Percentiles rank a stretch among this genome's conserved stretches.
These are phyloP conservation scores for Pestalotiopsis sp. DNA, from an alignment of 2,329 filamentous ascomycete genomes.

Conservation along the genomic window DNA sequence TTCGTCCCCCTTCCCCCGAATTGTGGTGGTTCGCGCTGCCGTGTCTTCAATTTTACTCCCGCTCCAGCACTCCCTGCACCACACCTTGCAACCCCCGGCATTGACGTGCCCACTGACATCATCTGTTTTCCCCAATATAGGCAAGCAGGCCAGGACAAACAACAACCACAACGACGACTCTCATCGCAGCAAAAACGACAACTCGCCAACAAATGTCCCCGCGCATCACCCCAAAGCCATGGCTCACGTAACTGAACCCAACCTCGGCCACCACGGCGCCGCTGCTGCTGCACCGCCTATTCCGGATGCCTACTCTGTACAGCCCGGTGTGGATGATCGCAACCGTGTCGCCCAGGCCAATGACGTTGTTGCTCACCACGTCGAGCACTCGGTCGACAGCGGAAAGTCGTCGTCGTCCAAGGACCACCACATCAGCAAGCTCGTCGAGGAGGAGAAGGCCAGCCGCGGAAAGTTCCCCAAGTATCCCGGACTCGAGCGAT, in stretches of 20 bases:
- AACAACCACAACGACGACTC: slow-evolving; percentile 55
- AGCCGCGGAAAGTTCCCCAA: slow-evolving; percentile 82
- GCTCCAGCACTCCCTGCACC: background rate
- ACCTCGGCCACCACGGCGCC: slow-evolving; percentile 26
- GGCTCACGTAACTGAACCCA: slow-evolving; percentile 46
- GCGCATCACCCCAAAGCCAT: slow-evolving; percentile 56
- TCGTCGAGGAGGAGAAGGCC: slow-evolving; percentile 90
- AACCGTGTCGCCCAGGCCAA: slow-evolving; percentile 72
- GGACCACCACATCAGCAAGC: slow-evolving; percentile 71
- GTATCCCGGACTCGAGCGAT: slow-evolving; percentile 85
- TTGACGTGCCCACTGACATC: slow-evolving; percentile 34
- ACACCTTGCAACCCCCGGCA: background rate
- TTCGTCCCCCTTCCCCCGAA: background rate
- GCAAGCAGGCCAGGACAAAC: slow-evolving; percentile 84
- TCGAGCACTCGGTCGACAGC: slow-evolving; percentile 55
- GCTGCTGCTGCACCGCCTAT: slow-evolving; percentile 41
- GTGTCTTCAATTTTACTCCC: slow-evolving; percentile 7
- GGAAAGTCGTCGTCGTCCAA: slow-evolving; percentile 34
- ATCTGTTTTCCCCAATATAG: slow-evolving; percentile 38
- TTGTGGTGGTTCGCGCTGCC: slow-evolving; percentile 6
- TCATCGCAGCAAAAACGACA: slow-evolving; percentile 52
- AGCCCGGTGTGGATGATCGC: slow-evolving; percentile 56
- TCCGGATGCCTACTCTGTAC: slow-evolving; percentile 63
- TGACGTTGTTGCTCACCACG: slow-evolving; percentile 64
- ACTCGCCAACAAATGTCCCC: slow-evolving; percentile 46